Conservation (phyloP, 805 yeast genomes). For the Teunomyces tritomae region DNA sequence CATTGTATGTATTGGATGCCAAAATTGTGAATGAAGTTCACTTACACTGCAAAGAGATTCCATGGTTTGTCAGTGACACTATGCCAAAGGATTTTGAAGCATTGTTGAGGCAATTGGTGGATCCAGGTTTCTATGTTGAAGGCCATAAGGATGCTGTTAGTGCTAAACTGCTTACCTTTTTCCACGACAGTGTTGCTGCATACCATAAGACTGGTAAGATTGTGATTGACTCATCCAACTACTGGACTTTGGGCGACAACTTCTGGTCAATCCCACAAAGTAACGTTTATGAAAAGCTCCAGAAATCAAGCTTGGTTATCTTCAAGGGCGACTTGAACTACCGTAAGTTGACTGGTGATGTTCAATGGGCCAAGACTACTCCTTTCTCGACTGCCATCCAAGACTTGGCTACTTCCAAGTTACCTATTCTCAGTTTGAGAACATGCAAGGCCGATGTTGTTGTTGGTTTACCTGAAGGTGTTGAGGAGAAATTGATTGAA, state of each 20-base stretch:
- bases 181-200: constrained; percentile 19
- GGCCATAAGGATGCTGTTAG: constrained; percentile 18
- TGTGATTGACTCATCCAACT: constrained; percentile 50
- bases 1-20: constrained; percentile 59
- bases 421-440: constrained; percentile 73
- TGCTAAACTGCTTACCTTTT: constrained; percentile 18
- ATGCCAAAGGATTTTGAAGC: constrained; percentile 74
- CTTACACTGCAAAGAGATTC: constrained; percentile 84
- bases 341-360: constrained; percentile 89
- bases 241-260: constrained; percentile 83
- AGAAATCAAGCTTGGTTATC: constrained; percentile 65
- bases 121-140: constrained; percentile 50
- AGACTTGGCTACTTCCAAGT: constrained; percentile 57
- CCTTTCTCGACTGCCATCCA: constrained; percentile 71
- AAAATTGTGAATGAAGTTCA: constrained; percentile 62
- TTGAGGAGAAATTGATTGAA: constrained; percentile 62
- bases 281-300: constrained; percentile 58
- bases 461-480: constrained; percentile 76
- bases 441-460: constrained; percentile 96
- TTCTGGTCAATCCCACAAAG: constrained; percentile 77
- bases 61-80: constrained; percentile 98
- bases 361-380: constrained; percentile 82
- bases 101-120: constrained; percentile 55
- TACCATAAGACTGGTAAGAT: constrained; percentile 22
- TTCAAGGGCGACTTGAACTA: constrained; percentile 96